phyloP scores from a whole-genome alignment of 2,329 filamentous ascomycete species.

The Fusarium sp. region DNA sequence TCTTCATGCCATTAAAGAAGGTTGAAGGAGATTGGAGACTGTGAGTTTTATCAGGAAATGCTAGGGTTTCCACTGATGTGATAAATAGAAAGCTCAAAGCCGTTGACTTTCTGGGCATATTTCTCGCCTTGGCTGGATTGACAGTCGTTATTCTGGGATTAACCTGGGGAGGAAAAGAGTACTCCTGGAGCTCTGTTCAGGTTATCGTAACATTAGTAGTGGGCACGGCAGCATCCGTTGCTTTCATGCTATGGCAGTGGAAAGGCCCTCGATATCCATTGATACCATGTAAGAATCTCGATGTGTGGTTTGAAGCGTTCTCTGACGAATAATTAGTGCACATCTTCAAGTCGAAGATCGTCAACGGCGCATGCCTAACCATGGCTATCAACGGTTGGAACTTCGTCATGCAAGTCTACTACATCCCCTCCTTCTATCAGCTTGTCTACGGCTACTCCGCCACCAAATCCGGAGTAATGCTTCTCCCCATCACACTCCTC shows the following conservation, averaged over 20 bases:
- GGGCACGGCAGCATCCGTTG: constrained; percentile 57
- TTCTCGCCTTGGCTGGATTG: constrained; percentile 57
- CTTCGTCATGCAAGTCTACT: constrained; percentile 65
- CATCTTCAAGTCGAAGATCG: constrained; percentile 63
- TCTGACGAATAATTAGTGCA: constrained; percentile 48
- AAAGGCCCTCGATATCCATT: constrained; percentile 59
- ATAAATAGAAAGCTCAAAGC: constrained; percentile 56
- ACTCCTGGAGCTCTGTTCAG: constrained; percentile 64
- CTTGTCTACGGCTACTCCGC: constrained; percentile 56
- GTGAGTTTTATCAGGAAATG: constrained; percentile 35
- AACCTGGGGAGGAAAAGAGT: constrained; percentile 69
- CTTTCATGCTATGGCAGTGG: constrained; percentile 64
- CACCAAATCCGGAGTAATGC: constrained; percentile 53
- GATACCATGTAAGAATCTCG: constrained; percentile 50
- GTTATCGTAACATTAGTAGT: constrained; percentile 65
- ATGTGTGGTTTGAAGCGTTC: fast-evolving
- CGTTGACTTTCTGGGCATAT: constrained; percentile 60
- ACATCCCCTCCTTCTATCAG: constrained; percentile 58
- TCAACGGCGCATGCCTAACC: constrained; percentile 64
- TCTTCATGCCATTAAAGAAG: constrained; percentile 66
- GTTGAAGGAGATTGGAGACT: constrained; percentile 62
- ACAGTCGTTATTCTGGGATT: constrained; percentile 59
- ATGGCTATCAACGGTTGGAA: constrained; percentile 70
- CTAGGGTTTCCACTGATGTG: not conserved
- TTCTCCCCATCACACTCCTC: constrained; percentile 55